Base-by-base conservation (phyloP, 1,139 yeast genomes). In the Magnusiomyces sp. region DNA sequence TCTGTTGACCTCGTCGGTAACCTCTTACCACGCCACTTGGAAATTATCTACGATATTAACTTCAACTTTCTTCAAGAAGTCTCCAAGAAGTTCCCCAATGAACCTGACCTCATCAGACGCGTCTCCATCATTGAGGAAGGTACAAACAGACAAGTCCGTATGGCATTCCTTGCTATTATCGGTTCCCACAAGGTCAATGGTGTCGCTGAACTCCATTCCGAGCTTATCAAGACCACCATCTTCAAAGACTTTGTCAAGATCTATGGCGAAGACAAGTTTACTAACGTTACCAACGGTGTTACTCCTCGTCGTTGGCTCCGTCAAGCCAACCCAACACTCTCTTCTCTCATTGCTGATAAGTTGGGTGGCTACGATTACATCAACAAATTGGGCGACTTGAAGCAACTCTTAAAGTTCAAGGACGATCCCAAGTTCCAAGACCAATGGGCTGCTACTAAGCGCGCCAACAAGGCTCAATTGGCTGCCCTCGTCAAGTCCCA, bases 231-330 rank as follows among this genome's bases (percentile, higher is more conserved):
- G 65, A 85, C 95, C 40, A 88, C 96, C 5, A 86, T 89, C 61
- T 89, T 89, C 71, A 83, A 83, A 66, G 96, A 89, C 68, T 89
- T 89, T 65, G 97, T 89, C 54, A 76, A 75, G 55, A 76, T 89
- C 43, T 88, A 79, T 59, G 97, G 97, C 43, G 64, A 75, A 34
- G 87, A 85, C 56, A 86, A 85, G 69, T 89, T 89, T 67, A 85
- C 87, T 53, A 89, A 89, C 62, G 96, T 89, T 53, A 89, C 97
- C 49, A 90, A 90, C 67, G 97, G 97, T 71, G 81, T 89, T 62
- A 90, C 97, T 4, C 97, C 97, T 59, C 81, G 97, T 73, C 82
- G 97, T 71, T 89, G 97, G 97, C 76, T 89, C 65, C 81, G 81
- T 66, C 96, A 89, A 71, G 95, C 96, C 47, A 90, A 89, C 67